A percentile compares a stretch with the other conserved stretches of the same genome.
These are phyloP conservation scores for Collybiopsis confluens DNA, from an alignment of 768 basidiomycete genomes.

Conservation along the genomic window DNA sequence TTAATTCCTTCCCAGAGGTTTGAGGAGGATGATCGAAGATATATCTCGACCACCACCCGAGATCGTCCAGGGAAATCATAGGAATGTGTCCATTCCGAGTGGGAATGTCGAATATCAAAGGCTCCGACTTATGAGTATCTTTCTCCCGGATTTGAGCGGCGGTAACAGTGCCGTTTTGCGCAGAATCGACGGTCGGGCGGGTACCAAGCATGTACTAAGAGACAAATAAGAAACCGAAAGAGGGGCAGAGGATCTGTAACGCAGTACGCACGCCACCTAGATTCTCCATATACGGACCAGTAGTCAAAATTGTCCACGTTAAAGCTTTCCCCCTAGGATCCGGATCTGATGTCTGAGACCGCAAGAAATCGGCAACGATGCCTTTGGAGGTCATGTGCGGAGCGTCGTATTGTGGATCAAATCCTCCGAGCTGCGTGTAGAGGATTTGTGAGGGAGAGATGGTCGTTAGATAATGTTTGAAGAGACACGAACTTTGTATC, in stretches of 20 bases:
- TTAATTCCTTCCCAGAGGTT: conserved; percentile 31
- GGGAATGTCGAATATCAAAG: conserved; percentile 34
- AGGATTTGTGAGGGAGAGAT: no score
- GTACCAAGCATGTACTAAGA: conserved; percentile 26
- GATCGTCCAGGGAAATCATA: conserved; percentile 34
- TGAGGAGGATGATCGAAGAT: conserved; percentile 31
- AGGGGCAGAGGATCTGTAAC: neutral
- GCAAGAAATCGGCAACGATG: conserved; percentile 33
- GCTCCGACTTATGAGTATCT: no score
- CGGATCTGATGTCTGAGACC: conserved; percentile 30
- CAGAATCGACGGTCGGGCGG: conserved; percentile 33
- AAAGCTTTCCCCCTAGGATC: conserved; percentile 23
- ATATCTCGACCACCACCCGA: conserved; percentile 36
- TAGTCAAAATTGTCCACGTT: conserved; percentile 32
- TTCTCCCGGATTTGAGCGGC: no score
- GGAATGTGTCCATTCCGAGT: conserved; percentile 30
- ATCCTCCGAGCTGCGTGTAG: neutral
- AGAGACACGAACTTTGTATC: neutral
- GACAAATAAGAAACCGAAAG: neutral
- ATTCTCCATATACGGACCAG: conserved; percentile 40
- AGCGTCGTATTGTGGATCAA: conserved; percentile 23
- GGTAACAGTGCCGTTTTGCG: no score
- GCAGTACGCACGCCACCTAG: conserved; percentile 27
- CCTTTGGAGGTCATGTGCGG: conserved; percentile 41
- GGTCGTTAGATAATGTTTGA: no score